These are phyloP conservation scores for Rhodotorula sp. DNA, from an alignment of 1,284 basidiomycete genomes.

Conservation along the genomic window DNA sequence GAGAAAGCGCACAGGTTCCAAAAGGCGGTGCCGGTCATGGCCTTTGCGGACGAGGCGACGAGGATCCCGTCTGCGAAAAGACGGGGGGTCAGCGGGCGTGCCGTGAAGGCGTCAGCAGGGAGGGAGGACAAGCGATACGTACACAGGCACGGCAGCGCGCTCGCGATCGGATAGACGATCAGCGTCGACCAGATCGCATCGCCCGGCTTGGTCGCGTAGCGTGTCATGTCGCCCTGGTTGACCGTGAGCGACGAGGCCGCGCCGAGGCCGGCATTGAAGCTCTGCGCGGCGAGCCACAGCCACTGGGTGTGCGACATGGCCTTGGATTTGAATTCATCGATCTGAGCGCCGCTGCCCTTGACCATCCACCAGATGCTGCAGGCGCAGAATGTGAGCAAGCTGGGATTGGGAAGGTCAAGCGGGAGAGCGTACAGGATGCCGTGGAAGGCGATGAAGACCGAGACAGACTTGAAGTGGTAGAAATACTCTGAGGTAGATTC, in stretches of 20 bases:
- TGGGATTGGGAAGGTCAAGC: too few relatives aligned
- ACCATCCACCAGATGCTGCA: background rate
- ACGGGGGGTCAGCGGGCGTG: background rate
- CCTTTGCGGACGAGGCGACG: background rate
- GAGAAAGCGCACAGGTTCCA: slow-evolving; percentile 4
- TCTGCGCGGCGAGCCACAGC: background rate
- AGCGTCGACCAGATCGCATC: background rate
- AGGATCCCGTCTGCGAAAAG: background rate
- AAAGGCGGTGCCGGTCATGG: background rate
- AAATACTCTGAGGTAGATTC: too few relatives aligned
- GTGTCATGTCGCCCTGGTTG: slow-evolving; percentile 3
- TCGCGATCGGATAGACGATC: background rate
- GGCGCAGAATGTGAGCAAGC: too few relatives aligned
- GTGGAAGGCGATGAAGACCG: background rate
- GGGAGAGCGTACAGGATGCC: background rate
- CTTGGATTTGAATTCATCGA: background rate
- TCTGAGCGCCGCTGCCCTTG: background rate
- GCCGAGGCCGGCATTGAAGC: background rate
- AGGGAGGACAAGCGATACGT: background rate
- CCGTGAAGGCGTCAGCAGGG: background rate
- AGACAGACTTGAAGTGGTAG: background rate
- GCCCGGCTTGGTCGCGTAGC: background rate
- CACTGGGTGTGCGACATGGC: background rate
- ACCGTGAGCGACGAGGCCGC: background rate
- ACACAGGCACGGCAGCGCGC: background rate